Base-by-base conservation (phyloP, 2,329 filamentous ascomycete genomes). In the Ceratocystis harringtonii region DNA sequence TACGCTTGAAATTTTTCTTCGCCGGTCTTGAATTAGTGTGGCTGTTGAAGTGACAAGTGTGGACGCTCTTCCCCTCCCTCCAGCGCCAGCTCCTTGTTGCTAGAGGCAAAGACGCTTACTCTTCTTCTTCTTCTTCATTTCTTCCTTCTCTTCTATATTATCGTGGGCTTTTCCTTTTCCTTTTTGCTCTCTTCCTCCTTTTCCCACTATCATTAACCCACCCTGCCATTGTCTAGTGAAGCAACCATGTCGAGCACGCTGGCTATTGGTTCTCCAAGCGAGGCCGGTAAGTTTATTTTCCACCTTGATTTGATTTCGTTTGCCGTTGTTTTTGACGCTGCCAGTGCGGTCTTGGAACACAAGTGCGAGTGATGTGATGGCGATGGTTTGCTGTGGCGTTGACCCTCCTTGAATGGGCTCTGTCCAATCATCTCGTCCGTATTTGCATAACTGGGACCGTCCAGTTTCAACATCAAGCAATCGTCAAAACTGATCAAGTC, bases 121-220 rank as follows among this genome's bases (percentile, higher is more conserved):
- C 67, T 60, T n/a, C 58, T 50, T 52, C 25, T 65, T 65, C 64
- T 62, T 63, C 65, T 65, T 25, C 22, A 25, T 63, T 58, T 36
- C 6, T 32, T 17, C 48, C 6, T 52, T 25, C 32, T 58, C 55
- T 58, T 58, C 32, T 58, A 58, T 58, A 58, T 65, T 62, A 61
- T 68, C 64, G 64, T 44, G 52, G 55, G 32, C 52, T 63, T 44
- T 30, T 43, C 63, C 44, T 50, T 28, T 57, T 62, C 57, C 63
- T 43, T 55, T 41, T 32, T 30, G 17, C 55, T n/a, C 25, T 55
- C 19, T 17, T 15, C n/a, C 17, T 58, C 48, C 28, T 57, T 65
- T 65, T 63, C 63, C 66, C 66, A 69, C 71, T 69, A 74, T 76
- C 74, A 72, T 73, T 28, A 41, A 61, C 52, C 43, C 44, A 30